These are phyloP conservation scores for Boletus subluridellus DNA, from an alignment of 1,284 basidiomycete species.

Conservation along the genomic window DNA sequence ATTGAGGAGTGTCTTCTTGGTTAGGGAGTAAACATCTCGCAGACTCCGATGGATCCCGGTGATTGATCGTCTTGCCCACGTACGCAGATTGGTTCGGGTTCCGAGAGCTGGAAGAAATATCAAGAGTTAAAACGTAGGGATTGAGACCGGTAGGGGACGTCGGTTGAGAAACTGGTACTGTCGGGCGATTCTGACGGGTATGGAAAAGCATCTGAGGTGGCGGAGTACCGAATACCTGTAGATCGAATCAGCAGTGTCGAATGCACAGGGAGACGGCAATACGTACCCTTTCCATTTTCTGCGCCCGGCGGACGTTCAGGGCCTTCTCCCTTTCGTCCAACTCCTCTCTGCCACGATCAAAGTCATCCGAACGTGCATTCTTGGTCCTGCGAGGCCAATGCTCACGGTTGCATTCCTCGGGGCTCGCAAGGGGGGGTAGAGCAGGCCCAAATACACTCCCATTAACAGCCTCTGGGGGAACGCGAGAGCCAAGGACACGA, in stretches of 20 bases:
- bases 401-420: constrained; percentile 20
- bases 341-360: constrained; percentile 64
- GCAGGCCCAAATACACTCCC: constrained; percentile 44
- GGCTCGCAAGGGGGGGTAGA: constrained; percentile 40
- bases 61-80: constrained; percentile 42
- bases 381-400: constrained; percentile 9
- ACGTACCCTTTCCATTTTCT: constrained; percentile 80
- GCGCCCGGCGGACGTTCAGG: constrained; percentile 69
- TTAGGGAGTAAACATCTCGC: constrained; percentile 44
- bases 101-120: constrained; percentile 28
- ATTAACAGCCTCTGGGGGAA: constrained; percentile 65
- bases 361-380: constrained; percentile 46
- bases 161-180: constrained; percentile 19
- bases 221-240: constrained; percentile 71
- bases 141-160: constrained; percentile 20
- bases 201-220: constrained; percentile 74
- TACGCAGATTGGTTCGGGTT: constrained; percentile 52
- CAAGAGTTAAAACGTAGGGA: constrained; percentile 19
- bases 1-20: constrained; percentile 21
- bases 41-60: constrained; percentile 57
- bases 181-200: constrained; percentile 43
- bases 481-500: constrained; percentile 73
- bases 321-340: constrained; percentile 69
- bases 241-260: constrained; percentile 6
- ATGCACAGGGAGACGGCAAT: not conserved